Conservation (phyloP, 1,139 yeast genomes). For the Protomyces pachydermus region DNA sequence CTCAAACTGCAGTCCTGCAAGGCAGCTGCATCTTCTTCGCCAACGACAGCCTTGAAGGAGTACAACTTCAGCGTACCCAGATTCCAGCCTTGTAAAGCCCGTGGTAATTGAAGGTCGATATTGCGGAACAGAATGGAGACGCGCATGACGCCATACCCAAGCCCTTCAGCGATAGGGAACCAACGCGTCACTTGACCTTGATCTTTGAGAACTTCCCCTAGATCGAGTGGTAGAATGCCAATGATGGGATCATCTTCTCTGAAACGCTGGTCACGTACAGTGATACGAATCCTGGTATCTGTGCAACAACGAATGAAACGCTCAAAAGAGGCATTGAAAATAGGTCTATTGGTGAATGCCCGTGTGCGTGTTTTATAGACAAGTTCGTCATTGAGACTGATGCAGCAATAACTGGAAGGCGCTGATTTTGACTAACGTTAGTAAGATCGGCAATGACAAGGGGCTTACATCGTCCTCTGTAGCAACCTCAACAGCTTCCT, state of each 20-base stretch:
- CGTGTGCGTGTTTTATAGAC: constrained; percentile 28
- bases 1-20: constrained; percentile 20
- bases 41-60: constrained; percentile 6
- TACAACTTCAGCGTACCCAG: constrained; percentile 25
- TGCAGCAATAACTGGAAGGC: constrained; percentile 27
- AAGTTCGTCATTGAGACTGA: constrained; percentile 25
- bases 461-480: constrained; percentile 13
- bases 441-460: not conserved
- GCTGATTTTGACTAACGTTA: constrained; percentile 4
- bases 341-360: constrained; percentile 25
- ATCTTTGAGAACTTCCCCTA: constrained; percentile 10
- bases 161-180: constrained; percentile 27
- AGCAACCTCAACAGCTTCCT: constrained; percentile 18
- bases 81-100: constrained; percentile 27
- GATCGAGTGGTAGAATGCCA: constrained; percentile 23
- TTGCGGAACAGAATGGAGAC: constrained; percentile 26
- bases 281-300: constrained; percentile 13
- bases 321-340: constrained; percentile 28
- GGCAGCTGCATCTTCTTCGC: constrained; percentile 13
- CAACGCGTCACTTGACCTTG: constrained; percentile 27
- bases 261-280: constrained; percentile 23
- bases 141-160: constrained; percentile 26
- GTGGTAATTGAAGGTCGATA: constrained; percentile 16
- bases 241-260: constrained; percentile 29
- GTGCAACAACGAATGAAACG: constrained; percentile 22